A percentile compares a stretch with the other conserved stretches of the same genome.
Evolutionary conservation across 768 basidiomycete species (phyloP).

Genomic region (Chlorophyllum brunneum): DNA sequence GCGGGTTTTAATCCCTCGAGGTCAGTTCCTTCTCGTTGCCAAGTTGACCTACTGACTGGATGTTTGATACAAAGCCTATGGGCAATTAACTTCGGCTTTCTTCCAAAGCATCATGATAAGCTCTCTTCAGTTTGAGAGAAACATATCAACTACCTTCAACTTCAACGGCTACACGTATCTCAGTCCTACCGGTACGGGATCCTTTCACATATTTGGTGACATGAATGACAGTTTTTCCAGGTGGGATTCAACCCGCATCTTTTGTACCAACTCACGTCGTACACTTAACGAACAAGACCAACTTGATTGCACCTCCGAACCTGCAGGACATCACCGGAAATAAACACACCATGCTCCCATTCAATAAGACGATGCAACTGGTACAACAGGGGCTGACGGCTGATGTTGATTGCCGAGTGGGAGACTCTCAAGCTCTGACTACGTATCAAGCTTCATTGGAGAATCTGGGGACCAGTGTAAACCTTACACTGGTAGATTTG

Average conservation of each 20-base stretch:
- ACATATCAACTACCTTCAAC: not conserved
- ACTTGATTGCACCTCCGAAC: not conserved
- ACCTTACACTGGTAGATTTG: not conserved
- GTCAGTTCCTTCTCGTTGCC: too few species aligned
- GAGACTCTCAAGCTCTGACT: not conserved
- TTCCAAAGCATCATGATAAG: not conserved
- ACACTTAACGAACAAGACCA: not conserved
- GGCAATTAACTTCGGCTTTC: not conserved
- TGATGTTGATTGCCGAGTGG: not conserved
- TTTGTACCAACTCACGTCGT: not conserved
- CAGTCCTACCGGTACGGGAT: not conserved
- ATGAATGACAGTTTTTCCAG: not conserved
- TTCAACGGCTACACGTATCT: conserved; percentile 1
- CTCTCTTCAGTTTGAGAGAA: not conserved
- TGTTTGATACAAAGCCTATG: too few species aligned
- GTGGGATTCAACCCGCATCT: not conserved
- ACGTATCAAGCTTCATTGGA: not conserved
- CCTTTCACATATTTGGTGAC: too few species aligned
- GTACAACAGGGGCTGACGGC: conserved; percentile 6
- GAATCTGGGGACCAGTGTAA: not conserved
- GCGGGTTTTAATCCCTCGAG: too few species aligned
- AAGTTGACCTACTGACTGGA: too few species aligned
- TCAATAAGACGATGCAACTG: conserved; percentile 5
- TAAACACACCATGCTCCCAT: not conserved
- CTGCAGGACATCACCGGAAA: not conserved